phyloP scores from a whole-genome alignment of 163 green algal genomes.

The Scenedesmus sp. region DNA sequence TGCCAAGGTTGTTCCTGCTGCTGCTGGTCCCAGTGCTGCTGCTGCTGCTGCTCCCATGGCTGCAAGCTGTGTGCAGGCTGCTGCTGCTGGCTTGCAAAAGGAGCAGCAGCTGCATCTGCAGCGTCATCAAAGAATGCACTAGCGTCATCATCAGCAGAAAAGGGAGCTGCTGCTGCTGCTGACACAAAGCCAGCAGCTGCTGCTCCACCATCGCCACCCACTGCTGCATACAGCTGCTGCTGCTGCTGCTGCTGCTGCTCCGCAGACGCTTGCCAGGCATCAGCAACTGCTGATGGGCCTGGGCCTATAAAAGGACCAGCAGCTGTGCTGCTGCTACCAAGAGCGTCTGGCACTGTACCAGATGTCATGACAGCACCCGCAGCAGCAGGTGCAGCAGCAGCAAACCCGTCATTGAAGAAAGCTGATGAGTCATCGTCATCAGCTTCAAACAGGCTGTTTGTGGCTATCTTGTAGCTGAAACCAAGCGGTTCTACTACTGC shows the following conservation, averaged over 20 bases:
- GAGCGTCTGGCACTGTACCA: too few species aligned
- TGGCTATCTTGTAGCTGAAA: not conserved
- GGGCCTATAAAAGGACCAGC: not conserved
- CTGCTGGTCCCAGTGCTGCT: conserved; percentile 8
- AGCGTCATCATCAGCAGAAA: not conserved
- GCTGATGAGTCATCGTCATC: conserved; percentile 15
- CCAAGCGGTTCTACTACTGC: not conserved
- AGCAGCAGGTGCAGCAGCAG: not conserved
- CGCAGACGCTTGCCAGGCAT: not conserved
- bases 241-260: not conserved
- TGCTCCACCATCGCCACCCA: not conserved
- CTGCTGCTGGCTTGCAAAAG: not conserved
- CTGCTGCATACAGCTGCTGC: not conserved
- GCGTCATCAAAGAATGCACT: conserved; percentile 11
- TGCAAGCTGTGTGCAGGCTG: not conserved
- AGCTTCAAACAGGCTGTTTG: conserved; percentile 13
- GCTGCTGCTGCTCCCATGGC: not conserved
- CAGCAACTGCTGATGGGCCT: not conserved
- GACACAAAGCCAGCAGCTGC: not conserved
- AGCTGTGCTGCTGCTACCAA: not conserved
- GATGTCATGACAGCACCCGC: not conserved
- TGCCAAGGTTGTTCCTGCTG: conserved; percentile 1
- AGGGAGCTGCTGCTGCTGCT: not conserved
- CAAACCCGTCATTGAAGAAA: not conserved
- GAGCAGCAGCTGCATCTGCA: not conserved